A percentile compares a stretch with the other conserved stretches of the same genome.
phyloP scores from a whole-genome alignment of 2,329 filamentous ascomycete genomes.

The Dichotomopilus funicola region DNA sequence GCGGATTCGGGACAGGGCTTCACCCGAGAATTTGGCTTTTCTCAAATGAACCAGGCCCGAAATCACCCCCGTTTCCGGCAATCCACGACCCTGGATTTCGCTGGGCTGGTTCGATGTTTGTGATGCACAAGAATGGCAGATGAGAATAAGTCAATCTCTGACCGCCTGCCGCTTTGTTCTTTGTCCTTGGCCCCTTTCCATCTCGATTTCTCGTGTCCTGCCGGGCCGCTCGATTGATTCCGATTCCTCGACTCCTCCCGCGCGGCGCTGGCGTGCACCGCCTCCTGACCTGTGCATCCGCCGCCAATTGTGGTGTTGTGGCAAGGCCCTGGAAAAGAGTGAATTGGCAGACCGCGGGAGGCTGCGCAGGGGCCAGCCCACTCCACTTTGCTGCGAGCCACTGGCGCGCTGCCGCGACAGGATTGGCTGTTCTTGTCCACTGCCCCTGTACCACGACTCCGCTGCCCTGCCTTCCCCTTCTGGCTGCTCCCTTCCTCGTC shows the following conservation, averaged over 20 bases:
- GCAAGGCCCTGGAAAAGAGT: slow-evolving; percentile 4
- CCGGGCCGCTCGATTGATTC: not conserved
- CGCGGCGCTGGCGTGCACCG: not conserved
- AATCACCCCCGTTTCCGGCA: too few relatives aligned
- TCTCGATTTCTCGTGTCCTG: not conserved
- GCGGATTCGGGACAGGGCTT: not conserved
- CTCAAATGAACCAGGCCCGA: too few relatives aligned
- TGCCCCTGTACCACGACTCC: slow-evolving; percentile 14
- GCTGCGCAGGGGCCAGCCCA: slow-evolving; percentile 12
- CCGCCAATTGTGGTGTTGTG: slow-evolving; percentile 2
- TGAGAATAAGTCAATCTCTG: not conserved
- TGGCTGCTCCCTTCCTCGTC: slow-evolving; percentile 14
- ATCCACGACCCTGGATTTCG: too few relatives aligned
- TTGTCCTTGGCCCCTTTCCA: not conserved
- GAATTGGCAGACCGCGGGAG: not conserved
- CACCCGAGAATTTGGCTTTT: too few relatives aligned
- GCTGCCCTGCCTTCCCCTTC: slow-evolving; percentile 18
- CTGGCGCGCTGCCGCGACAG: slow-evolving; percentile 6
- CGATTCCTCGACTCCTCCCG: not conserved
- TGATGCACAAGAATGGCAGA: not conserved
- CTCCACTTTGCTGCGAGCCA: slow-evolving; percentile 2
- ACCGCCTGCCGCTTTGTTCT: not conserved
- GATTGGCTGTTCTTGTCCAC: slow-evolving; percentile 14
- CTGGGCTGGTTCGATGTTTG: not conserved
- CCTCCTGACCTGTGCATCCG: slow-evolving; percentile 3